Base-by-base conservation (phyloP, 441 rosid species). In the Manihot esculenta region DNA sequence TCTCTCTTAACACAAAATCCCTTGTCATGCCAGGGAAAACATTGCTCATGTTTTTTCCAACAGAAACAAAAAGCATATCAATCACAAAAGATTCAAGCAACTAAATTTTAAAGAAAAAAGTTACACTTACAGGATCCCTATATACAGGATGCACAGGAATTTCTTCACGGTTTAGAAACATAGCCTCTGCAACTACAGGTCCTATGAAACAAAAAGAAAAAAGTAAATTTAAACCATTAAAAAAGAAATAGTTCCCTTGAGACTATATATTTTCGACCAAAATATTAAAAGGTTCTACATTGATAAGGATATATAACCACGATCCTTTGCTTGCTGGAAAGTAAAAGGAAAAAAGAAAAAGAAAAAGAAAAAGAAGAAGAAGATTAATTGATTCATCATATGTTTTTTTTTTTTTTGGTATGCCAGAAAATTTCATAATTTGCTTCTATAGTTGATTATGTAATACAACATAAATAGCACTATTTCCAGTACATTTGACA, bases 121-220 rank as follows among this genome's bases (percentile, higher is more conserved):
- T 26, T 56, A 44, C 66, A 79, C 97, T 87, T 75, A 93, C 97
- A 14, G 99, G 99, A 83, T 96, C 98, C 79, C 97, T 87, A 51
- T 96, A 96, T 49, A 96, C 76, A 24, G 99, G 99, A 82, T 86
- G 83, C 33, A 93, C 86, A 1, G 96, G 85, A 78, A 88, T 77
- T 82, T 96, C 99, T 80, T 96, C 98, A 10, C 95, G 89, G 76
- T 93, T 93, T 55, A 91, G 85, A 87, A 96, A 91, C 88, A 83
- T 96, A 49, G 98, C 98, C 88, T 93, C 97, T 8, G 98, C 98
- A 79, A 91, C 96, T 49, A 96, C 97, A 26, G 98, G 99, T 57
- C 99, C 99, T 96, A 68, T 66, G n/a, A 75, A 59, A 44, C 60
- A 51, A 56, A 68, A 68, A 51, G 5, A 27, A 21, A 27, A 47